phyloP scores from a whole-genome alignment of 2,329 filamentous ascomycete species.

The Stagonosporopsis vannaccii region DNA sequence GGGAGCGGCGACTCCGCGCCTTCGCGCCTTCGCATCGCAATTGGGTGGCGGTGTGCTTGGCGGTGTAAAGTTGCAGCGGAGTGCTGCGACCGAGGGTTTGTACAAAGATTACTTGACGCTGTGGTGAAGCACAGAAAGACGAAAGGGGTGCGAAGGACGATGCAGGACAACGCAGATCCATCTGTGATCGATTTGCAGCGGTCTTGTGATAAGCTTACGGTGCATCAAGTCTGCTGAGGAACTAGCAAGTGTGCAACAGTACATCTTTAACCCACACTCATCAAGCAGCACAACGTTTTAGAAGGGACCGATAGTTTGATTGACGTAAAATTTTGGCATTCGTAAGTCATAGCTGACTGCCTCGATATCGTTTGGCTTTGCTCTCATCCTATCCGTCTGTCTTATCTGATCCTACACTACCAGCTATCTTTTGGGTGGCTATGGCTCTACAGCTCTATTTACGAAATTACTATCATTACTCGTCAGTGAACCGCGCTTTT shows the following conservation, averaged over 20 bases:
- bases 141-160: neutral
- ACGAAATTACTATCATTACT: conserved; percentile 32
- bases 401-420: conserved; percentile 20
- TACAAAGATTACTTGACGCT: neutral
- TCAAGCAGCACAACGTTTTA: neutral
- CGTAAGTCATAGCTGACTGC: conserved; percentile 16
- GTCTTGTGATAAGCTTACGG: conserved; percentile 8
- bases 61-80: conserved; percentile 14
- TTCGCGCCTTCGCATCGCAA: conserved; percentile 11
- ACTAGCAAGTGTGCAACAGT: neutral
- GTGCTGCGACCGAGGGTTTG: neutral
- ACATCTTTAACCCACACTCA: neutral
- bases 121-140: neutral
- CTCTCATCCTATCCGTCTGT: conserved; percentile 1
- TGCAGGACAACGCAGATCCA: neutral
- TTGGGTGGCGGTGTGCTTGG: conserved; percentile 17
- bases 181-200: neutral
- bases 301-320: neutral
- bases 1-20: conserved; percentile 11
- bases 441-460: conserved; percentile 26
- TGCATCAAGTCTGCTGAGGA: neutral
- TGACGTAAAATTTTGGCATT: conserved; percentile 2
- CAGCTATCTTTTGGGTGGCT: conserved; percentile 29
- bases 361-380: conserved; percentile 7
- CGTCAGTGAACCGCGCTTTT: conserved; percentile 29